Conservation (phyloP, 768 basidiomycete genomes). For the Cubamyces lactineus region DNA sequence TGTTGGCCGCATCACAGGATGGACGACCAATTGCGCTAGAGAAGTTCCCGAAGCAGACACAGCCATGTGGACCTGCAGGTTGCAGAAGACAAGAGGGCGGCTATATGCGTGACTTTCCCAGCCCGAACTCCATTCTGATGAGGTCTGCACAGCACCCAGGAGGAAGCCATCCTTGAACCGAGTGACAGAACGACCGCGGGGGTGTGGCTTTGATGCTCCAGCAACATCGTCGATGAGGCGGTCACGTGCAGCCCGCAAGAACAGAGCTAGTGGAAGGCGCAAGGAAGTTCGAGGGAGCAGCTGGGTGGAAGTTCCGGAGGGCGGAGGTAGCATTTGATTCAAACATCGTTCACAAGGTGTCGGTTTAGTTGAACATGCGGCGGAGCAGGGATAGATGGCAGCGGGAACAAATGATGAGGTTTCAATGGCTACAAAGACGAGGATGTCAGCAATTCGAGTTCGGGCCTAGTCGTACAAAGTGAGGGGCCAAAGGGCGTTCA, state of each 20-base stretch:
- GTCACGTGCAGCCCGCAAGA: slow-evolving; percentile 66
- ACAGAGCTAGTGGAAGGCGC: slow-evolving; percentile 44
- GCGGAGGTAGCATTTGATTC: slow-evolving; percentile 21
- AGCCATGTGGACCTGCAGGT: slow-evolving; percentile 57
- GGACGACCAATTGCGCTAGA: slow-evolving; percentile 57
- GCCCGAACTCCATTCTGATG: slow-evolving; percentile 64
- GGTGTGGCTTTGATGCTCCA: slow-evolving; percentile 38
- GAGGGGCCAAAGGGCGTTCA: no score
- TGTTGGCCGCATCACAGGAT: slow-evolving; percentile 61
- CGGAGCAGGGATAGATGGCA: slow-evolving; percentile 57
- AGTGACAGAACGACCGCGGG: slow-evolving; percentile 42
- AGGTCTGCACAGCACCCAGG: slow-evolving; percentile 46
- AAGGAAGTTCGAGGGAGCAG: slow-evolving; percentile 51
- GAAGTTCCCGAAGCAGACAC: slow-evolving; percentile 18
- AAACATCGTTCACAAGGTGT: slow-evolving; percentile 46
- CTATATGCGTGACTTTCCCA: slow-evolving; percentile 60
- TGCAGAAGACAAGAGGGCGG: slow-evolving; percentile 62
- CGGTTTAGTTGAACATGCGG: slow-evolving; percentile 44
- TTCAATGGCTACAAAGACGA: slow-evolving; percentile 42
- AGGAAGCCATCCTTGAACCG: slow-evolving; percentile 67
- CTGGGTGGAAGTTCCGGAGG: slow-evolving; percentile 22
- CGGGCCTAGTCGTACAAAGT: no score
- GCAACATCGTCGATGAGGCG: slow-evolving; percentile 57
- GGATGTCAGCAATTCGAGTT: not conserved
- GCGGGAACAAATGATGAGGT: slow-evolving; percentile 48